Conservation (phyloP, 257 asterid genomes). For the Osmanthus fragrans region DNA sequence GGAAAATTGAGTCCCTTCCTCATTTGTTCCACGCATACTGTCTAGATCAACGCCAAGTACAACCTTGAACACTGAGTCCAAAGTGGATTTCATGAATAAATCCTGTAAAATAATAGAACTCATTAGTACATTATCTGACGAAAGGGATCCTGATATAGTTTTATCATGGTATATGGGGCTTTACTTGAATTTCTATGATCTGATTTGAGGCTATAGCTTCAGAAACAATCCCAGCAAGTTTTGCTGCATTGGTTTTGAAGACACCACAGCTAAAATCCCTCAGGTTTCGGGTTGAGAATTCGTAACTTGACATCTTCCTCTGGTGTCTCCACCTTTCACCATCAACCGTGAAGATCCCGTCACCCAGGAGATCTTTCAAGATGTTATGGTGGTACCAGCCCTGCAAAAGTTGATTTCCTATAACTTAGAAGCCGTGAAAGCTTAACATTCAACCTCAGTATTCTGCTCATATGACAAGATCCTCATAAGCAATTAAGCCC, state of each 20-base stretch:
- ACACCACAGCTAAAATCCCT: conserved; percentile 45
- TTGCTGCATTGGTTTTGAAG: conserved; percentile 39
- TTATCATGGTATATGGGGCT: not conserved
- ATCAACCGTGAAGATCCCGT: conserved; percentile 48
- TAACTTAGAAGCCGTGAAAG: not conserved
- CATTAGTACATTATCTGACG: not conserved
- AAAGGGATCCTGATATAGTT: not conserved
- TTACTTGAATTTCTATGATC: conserved; percentile 29
- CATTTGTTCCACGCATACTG: conserved; percentile 50
- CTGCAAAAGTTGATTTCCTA: conserved; percentile 16
- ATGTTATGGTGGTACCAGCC: conserved; percentile 33
- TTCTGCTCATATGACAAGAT: too few species aligned
- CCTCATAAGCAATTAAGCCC: not conserved
- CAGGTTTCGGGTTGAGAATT: conserved; percentile 41
- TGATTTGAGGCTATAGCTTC: conserved; percentile 25
- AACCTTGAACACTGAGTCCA: conserved; percentile 55
- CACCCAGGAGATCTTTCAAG: conserved; percentile 49
- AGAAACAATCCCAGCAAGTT: conserved; percentile 31
- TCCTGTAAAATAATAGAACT: conserved; percentile 26
- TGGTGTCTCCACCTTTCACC: conserved; percentile 46
- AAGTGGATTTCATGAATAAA: conserved; percentile 51
- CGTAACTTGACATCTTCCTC: conserved; percentile 50
- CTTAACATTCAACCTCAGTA: not conserved
- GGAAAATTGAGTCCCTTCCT: conserved; percentile 41
- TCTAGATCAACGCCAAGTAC: conserved; percentile 58